Evolutionary conservation across 129 eudicot genomes (phyloP).

Genomic region (Gnaphalium uliginosum): DNA sequence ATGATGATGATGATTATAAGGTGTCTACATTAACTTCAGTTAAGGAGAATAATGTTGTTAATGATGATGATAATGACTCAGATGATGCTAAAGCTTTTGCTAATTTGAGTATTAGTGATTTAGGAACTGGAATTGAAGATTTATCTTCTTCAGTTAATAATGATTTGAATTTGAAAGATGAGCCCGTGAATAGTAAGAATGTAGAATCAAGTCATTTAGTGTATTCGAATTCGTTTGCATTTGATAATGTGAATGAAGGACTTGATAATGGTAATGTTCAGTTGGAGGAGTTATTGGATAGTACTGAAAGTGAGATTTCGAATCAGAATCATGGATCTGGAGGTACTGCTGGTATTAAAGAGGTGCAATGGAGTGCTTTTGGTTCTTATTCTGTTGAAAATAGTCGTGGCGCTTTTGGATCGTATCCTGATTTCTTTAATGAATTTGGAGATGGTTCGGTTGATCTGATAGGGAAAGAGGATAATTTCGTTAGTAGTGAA

Average conservation of each 20-base stretch:
- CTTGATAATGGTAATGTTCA: conserved; percentile 26
- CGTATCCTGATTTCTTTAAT: conserved; percentile 62
- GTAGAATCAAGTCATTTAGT: conserved; percentile 23
- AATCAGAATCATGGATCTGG: conserved; percentile 42
- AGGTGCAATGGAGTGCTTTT: conserved; percentile 87
- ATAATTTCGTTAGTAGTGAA: conserved; percentile 27
- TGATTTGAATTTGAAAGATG: conserved; percentile 28
- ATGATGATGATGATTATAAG: conserved; percentile 69
- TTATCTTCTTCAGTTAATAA: conserved; percentile 12
- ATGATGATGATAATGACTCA: conserved; percentile 62
- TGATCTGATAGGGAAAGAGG: conserved; percentile 41
- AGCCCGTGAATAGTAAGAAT: conserved; percentile 11
- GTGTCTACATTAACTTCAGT: conserved; percentile 32
- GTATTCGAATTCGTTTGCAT: conserved; percentile 38
- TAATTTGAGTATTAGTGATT: conserved; percentile 60
- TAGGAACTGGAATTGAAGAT: conserved; percentile 21
- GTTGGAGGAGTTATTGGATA: conserved; percentile 24
- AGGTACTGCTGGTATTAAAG: conserved; percentile 56
- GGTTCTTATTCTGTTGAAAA: conserved; percentile 44
- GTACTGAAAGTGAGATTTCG: conserved; percentile 25
- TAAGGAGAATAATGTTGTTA: conserved; percentile 32
- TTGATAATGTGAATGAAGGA: conserved; percentile 36
- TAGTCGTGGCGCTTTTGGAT: conserved; percentile 56
- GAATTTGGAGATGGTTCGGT: conserved; percentile 51
- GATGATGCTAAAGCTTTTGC: conserved; percentile 84